Base-by-base conservation (phyloP, 208 protist genomes). In the Leptomonas seymouri region DNA sequence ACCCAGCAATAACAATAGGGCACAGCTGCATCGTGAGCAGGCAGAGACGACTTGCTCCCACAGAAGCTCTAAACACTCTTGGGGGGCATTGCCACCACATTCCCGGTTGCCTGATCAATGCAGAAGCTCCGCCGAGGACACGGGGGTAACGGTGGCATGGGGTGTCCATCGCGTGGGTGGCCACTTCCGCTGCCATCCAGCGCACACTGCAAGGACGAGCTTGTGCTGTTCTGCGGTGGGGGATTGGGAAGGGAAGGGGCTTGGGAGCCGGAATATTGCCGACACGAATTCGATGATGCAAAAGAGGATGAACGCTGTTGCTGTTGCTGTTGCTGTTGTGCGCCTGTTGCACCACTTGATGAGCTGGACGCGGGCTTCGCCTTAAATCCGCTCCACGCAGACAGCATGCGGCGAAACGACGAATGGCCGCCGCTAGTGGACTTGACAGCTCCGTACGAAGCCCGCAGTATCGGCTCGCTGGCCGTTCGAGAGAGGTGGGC, bases 71-170 rank as follows among this genome's bases (percentile, higher is more conserved):
- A 53, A 53, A 11, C 23, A 21, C 18, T 27, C 27, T 6, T 23
- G 2, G 56, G 1, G 27, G 31, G 20, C 28, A 44, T 23, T 12
- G 36, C 48, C 31, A 67, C 61, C 21, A 67, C 61, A 18, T 67
- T 67, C 11, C 61, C 61, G 5, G 61, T 67, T 39, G 31, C 36
- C 6, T 67, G 61, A 48, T 67, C 61, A 46, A 67, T 67, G 21
- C 61, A 48, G 36, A 67, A 67, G 21, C 61, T 67, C 15, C 48
- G 49, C 16, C 34, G 61, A 1, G 61, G 61, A 3, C 61, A 48
- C 31, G 61, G 61, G 20, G 61, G 61, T 23, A 67, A 48, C 8
- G 49, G 20, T 36, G 61, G 61, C 5, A 48, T 67, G 8, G 36
- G 27, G 21, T 31, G 30, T n/a, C 55, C 28, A 28, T 30, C 55